A percentile compares a stretch with the other conserved stretches of the same genome.
Conservation (phyloP, 2,329 filamentous ascomycete genomes). For the Fusarium graminum region DNA sequence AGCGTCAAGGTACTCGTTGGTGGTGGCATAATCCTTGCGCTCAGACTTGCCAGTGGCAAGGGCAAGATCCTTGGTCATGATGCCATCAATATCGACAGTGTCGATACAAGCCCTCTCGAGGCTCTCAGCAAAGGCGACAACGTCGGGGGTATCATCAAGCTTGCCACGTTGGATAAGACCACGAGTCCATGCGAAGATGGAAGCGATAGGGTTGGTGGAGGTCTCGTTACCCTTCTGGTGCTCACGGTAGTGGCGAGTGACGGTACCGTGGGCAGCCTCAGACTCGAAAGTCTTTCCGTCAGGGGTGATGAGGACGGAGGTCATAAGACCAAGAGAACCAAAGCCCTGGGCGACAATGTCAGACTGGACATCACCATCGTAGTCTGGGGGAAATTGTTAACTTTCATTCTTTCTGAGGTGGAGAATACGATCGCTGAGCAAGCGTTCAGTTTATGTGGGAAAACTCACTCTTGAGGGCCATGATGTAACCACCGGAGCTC, state of each 20-base stretch:
- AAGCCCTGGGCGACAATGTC: conserved; percentile 99
- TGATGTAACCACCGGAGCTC: conserved; percentile 94
- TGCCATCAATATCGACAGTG: conserved; percentile 90
- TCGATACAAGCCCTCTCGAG: conserved; percentile 95
- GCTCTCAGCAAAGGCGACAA: conserved; percentile 90
- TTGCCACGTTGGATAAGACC: conserved; percentile 93
- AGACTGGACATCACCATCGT: conserved; percentile 98
- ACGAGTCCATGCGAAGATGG: conserved; percentile 99
- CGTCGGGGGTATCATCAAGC: conserved; percentile 91
- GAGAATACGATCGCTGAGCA: conserved; percentile 3
- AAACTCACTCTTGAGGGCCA: conserved; percentile 93
- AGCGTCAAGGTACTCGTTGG: conserved; percentile 89
- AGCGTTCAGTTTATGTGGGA: conserved; percentile 17
- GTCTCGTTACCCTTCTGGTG: conserved; percentile 98
- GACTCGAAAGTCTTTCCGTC: conserved; percentile 98
- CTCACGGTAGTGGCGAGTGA: conserved; percentile 98
- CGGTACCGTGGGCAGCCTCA: conserved; percentile 97
- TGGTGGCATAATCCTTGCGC: conserved; percentile 89
- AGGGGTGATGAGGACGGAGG: conserved; percentile 95
- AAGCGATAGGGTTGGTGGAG: conserved; percentile 98
- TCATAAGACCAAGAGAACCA: conserved; percentile 98
- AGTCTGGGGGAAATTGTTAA: conserved; percentile 71
- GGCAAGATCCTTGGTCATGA: conserved; percentile 99
- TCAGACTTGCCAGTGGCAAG: conserved; percentile 91
- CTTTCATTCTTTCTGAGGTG: conserved; percentile 6